Evolutionary conservation across 1,139 yeast species (phyloP), one percentile per base, ranked within the genome.

Genomic region (Hemisphaericaspora lyxosophila): DNA sequence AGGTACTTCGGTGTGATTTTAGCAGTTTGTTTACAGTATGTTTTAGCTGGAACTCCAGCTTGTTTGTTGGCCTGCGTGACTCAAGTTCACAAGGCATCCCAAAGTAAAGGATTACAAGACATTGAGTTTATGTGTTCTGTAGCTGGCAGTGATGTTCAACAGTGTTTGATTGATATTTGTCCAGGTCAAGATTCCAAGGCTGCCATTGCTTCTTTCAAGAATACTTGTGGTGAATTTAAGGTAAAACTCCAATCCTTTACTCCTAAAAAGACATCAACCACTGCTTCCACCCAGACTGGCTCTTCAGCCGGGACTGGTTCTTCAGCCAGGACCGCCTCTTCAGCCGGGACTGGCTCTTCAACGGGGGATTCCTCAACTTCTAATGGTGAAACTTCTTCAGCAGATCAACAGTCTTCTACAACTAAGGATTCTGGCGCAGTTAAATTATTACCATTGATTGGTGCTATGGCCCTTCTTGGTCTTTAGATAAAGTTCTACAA

Each of bases 31-130:
- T 63, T 78, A 39, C 67, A 69, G 34, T 54, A 67, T 36, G 78
- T 70, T 31, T 62, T 75, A 35, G 94, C 94, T 42, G 71, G 92
- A 41, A 92, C 96, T 37, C 94, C 94, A 46, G 95, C 96, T 30
- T 88, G 96, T 71, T 70, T 88, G 50, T 73, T 88, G 60, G 95
- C 95, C 34, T 88, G 96, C 75, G 92, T 85, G 42, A 74, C 85
- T 40, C 74, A 79, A 54, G 89, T 84, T 39, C 71, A 78, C 50
- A 76, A 74, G 57, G 69, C 76, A 33, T 64, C 79, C 35, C 53
- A 67, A 34, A 82, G 90, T 62, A 51, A 66, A 42, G 70, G 80
- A 41, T 67, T 86, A 59, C 75, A 75, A 57, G 80, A 82, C 57
- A 69, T 85, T 47, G 51, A 62, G 38, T 86, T 95, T 70, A 66